phyloP scores from a whole-genome alignment of 768 basidiomycete species.

The Lentinula lateritia region DNA sequence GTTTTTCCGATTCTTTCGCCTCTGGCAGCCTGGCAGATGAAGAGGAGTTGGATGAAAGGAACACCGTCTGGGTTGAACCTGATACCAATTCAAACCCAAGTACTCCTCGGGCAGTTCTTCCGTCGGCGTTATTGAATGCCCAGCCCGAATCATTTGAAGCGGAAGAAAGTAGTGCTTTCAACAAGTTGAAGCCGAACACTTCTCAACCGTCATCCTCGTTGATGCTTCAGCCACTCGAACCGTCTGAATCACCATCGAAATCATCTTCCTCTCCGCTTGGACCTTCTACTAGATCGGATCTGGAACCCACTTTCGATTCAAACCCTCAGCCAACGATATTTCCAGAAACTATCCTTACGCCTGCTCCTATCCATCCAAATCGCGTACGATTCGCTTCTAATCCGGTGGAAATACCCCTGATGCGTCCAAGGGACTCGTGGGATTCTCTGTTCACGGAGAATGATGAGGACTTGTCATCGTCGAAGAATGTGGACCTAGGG shows the following conservation, averaged over 20 bases:
- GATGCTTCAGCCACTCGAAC: no score
- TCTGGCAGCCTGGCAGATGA: not conserved
- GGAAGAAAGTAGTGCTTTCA: not conserved
- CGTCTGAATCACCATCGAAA: no score
- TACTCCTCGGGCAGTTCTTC: not conserved
- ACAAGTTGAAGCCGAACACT: no score
- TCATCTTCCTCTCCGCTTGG: not conserved
- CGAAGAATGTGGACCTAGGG: not conserved
- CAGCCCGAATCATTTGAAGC: not conserved
- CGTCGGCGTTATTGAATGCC: not conserved
- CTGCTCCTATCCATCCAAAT: not conserved
- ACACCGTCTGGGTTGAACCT: not conserved
- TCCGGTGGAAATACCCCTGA: not conserved
- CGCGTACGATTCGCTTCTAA: slow-evolving; percentile 1
- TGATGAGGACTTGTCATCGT: not conserved
- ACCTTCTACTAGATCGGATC: not conserved
- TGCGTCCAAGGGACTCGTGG: not conserved
- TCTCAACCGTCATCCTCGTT: no score
- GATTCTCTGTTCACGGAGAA: not conserved
- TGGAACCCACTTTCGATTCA: not conserved
- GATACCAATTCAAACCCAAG: not conserved
- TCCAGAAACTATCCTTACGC: not conserved
- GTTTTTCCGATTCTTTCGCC: not conserved
- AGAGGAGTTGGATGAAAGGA: not conserved
- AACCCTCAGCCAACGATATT: not conserved